phyloP scores from a whole-genome alignment of 2,329 filamentous ascomycete species.

The Diaporthe helianthi region DNA sequence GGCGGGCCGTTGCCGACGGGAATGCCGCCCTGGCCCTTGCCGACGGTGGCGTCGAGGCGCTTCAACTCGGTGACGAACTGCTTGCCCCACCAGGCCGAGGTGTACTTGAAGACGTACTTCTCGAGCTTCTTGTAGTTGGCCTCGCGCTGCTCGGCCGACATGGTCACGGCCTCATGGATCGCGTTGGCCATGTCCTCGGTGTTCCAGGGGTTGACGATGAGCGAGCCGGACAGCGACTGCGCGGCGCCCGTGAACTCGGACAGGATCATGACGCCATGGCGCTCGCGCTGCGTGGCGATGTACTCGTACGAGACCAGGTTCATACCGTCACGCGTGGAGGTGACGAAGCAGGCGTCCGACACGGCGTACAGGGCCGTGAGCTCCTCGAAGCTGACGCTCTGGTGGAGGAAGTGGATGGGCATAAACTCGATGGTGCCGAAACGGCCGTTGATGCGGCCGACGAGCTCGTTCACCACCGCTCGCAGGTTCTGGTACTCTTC shows the following conservation, averaged over 20 bases:
- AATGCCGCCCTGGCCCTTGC: slow-evolving; percentile 36
- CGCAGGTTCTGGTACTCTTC: slow-evolving; percentile 98
- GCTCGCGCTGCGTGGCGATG: slow-evolving; percentile 89
- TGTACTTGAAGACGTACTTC: slow-evolving; percentile 97
- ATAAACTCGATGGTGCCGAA: slow-evolving; percentile 98
- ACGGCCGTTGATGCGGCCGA: slow-evolving; percentile 95
- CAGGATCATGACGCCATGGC: slow-evolving; percentile 91
- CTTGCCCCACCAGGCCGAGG: slow-evolving; percentile 95
- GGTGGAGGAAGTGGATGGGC: slow-evolving; percentile 98
- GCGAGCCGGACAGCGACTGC: slow-evolving; percentile 89
- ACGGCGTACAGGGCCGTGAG: slow-evolving; percentile 92
- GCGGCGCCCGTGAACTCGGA: slow-evolving; percentile 97
- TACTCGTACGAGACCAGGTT: slow-evolving; percentile 99
- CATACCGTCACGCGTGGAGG: slow-evolving; percentile 97
- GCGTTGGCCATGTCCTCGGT: slow-evolving; percentile 93
- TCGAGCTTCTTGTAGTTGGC: slow-evolving; percentile 91
- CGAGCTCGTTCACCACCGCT: slow-evolving; percentile 94
- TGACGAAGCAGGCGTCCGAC: slow-evolving; percentile 90
- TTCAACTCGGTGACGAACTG: slow-evolving; percentile 87
- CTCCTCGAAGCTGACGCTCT: slow-evolving; percentile 93
- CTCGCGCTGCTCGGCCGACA: slow-evolving; percentile 86
- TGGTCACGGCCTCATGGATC: slow-evolving; percentile 95
- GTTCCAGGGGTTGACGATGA: slow-evolving; percentile 99
- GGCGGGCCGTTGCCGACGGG: slow-evolving; percentile 26
- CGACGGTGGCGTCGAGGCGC: slow-evolving; percentile 49